Percentiles rank a stretch among this genome's conserved stretches.
Evolutionary conservation across 2,329 filamentous ascomycete species (phyloP).

Genomic region (Xylaria sp.): DNA sequence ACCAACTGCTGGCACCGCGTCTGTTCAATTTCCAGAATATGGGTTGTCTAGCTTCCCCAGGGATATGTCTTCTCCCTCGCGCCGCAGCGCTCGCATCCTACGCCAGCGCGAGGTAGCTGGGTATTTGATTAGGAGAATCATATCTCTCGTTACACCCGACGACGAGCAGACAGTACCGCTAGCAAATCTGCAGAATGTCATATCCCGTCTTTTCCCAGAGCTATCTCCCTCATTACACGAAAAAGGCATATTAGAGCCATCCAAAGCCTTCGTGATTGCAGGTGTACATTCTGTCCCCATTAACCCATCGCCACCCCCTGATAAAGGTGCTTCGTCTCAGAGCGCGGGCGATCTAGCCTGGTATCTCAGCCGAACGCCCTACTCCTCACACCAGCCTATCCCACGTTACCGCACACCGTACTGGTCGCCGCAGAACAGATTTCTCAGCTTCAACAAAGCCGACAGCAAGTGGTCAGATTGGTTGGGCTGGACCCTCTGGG

Average conservation of each 20-base stretch:
- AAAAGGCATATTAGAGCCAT: conserved; percentile 22
- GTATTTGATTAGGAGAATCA: conserved; percentile 59
- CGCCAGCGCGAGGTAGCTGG: conserved; percentile 59
- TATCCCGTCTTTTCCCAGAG: conserved; percentile 62
- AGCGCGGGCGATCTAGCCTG: conserved; percentile 45
- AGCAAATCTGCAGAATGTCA: conserved; percentile 57
- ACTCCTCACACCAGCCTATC: conserved; percentile 54
- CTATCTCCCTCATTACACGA: conserved; percentile 48
- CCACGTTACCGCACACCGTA: conserved; percentile 45
- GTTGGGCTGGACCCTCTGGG: conserved; percentile 59
- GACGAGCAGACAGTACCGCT: conserved; percentile 55
- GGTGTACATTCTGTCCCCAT: conserved; percentile 61
- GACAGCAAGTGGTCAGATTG: conserved; percentile 46
- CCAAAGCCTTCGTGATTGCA: conserved; percentile 62
- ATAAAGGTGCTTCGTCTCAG: background rate
- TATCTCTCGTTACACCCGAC: conserved; percentile 64
- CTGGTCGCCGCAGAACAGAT: conserved; percentile 28
- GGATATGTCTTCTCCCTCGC: conserved; percentile 37
- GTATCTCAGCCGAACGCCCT: conserved; percentile 61
- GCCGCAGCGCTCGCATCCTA: conserved; percentile 46
- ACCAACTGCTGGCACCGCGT: conserved; percentile 60
- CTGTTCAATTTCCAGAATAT: conserved; percentile 58
- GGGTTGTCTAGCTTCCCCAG: conserved; percentile 37
- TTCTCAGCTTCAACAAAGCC: background rate
- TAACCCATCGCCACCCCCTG: conserved; percentile 19